Conservation (phyloP, 2,329 filamentous ascomycete genomes). For the Neurospora sp. region DNA sequence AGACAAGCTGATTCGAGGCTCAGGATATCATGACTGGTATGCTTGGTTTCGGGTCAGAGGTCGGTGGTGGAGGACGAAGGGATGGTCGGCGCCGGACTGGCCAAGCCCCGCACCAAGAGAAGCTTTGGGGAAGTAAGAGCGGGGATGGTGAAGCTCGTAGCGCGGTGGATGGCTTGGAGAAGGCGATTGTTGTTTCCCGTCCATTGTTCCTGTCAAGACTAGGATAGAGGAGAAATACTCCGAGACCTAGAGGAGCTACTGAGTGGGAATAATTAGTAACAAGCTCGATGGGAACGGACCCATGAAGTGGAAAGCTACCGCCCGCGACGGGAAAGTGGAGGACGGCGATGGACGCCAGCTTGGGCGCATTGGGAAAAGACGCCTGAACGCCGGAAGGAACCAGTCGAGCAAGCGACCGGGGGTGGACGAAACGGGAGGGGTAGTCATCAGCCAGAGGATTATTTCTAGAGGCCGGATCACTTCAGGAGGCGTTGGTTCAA, state of each 20-base stretch:
- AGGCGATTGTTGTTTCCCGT: not conserved
- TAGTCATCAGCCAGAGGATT: conserved; percentile 1
- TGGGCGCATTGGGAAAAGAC: conserved; percentile 16
- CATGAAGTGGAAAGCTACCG: conserved; percentile 5
- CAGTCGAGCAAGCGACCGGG: conserved; percentile 8
- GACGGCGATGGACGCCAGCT: conserved; percentile 13
- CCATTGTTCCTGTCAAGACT: not conserved
- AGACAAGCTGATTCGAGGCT: conserved; percentile 21
- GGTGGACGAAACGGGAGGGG: conserved; percentile 2
- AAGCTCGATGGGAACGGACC: conserved; percentile 15
- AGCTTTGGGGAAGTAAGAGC: not conserved
- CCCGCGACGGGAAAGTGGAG: conserved; percentile 20
- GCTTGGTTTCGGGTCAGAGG: conserved; percentile 5
- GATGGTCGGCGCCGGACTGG: not conserved
- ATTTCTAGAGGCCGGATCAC: conserved; percentile 3
- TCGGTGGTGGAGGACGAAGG: conserved; percentile 8
- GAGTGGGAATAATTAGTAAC: conserved; percentile 15
- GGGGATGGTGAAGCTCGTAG: not conserved
- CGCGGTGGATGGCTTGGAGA: not conserved
- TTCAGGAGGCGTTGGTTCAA: conserved; percentile 17
- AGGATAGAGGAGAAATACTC: not conserved
- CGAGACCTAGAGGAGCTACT: not conserved
- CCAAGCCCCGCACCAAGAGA: conserved; percentile 2
- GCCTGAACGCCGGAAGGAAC: conserved; percentile 8
- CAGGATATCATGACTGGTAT: conserved; percentile 24